Evolutionary conservation across 2,329 filamentous ascomycete species (phyloP).

Genomic region (Penicillium glabrum): DNA sequence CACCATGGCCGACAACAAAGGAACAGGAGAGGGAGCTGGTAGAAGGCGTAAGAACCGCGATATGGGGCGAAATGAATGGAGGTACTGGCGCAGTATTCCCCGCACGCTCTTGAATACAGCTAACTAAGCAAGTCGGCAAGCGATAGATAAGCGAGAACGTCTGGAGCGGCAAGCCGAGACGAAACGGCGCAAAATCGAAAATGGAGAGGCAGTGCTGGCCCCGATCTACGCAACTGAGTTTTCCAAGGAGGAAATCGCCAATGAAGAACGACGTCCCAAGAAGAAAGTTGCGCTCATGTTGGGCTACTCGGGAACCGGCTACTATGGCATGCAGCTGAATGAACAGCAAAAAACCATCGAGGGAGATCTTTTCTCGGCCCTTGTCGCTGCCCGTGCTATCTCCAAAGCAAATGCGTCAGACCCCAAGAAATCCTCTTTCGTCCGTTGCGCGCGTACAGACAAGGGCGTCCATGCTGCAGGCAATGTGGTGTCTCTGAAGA

Average conservation of each 20-base stretch:
- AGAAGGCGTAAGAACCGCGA: slow-evolving; percentile 61
- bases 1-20: slow-evolving; percentile 37
- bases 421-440: slow-evolving; percentile 91
- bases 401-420: slow-evolving; percentile 96
- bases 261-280: slow-evolving; percentile 85
- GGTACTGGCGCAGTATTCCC: slow-evolving; percentile 47
- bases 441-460: slow-evolving; percentile 92
- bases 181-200: slow-evolving; percentile 58
- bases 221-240: slow-evolving; percentile 60
- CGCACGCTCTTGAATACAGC: slow-evolving; percentile 25
- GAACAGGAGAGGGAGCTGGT: slow-evolving; percentile 33
- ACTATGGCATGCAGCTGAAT: slow-evolving; percentile 93
- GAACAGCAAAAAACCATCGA: slow-evolving; percentile 85
- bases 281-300: slow-evolving; percentile 94
- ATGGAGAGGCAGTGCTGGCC: slow-evolving; percentile 40
- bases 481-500: slow-evolving; percentile 90
- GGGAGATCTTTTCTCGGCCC: slow-evolving; percentile 88
- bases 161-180: slow-evolving; percentile 51
- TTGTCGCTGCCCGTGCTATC: slow-evolving; percentile 87
- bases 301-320: slow-evolving; percentile 93
- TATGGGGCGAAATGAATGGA: slow-evolving; percentile 66
- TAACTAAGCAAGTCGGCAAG: slow-evolving; percentile 55
- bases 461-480: slow-evolving; percentile 97
- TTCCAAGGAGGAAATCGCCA: slow-evolving; percentile 78
- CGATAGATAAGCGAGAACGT: slow-evolving; percentile 54